Conservation (phyloP, 345 rosid species). For the Lenwebbia sp. region DNA sequence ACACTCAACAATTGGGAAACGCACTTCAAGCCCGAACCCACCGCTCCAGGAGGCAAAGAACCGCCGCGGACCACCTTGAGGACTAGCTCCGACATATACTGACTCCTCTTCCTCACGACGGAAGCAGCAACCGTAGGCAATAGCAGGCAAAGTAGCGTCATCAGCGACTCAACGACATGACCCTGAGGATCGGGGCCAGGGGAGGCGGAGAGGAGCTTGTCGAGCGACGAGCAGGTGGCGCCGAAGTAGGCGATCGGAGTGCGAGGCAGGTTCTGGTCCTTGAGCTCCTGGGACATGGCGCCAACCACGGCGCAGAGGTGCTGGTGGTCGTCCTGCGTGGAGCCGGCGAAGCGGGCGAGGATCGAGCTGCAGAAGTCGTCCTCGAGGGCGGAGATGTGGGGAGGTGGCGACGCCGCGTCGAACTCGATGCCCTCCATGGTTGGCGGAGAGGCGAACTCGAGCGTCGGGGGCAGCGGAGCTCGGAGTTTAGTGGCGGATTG, state of each 20-base stretch:
- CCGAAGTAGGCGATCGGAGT: slow-evolving; percentile 69
- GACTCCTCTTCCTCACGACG: slow-evolving; percentile 41
- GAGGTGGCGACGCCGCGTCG: slow-evolving; percentile 3
- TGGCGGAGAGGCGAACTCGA: background rate
- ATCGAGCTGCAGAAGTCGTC: slow-evolving; percentile 51
- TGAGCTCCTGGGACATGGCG: slow-evolving; percentile 63
- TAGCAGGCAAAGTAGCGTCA: slow-evolving; percentile 44
- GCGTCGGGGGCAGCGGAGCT: background rate
- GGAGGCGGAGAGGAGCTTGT: slow-evolving; percentile 32
- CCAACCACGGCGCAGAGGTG: slow-evolving; percentile 60
- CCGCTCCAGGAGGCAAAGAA: slow-evolving; percentile 30
- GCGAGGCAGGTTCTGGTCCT: slow-evolving; percentile 47
- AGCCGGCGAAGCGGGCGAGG: slow-evolving; percentile 36
- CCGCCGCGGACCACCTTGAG: slow-evolving; percentile 28
- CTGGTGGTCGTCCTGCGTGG: slow-evolving; percentile 45
- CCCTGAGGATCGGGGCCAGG: slow-evolving; percentile 19
- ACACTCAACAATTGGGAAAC: slow-evolving; percentile 35
- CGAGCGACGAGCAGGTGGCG: slow-evolving; percentile 49
- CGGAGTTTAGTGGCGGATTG: background rate
- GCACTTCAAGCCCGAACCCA: slow-evolving; percentile 53
- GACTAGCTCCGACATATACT: slow-evolving; percentile 30
- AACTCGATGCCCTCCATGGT: slow-evolving; percentile 22
- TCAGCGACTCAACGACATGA: slow-evolving; percentile 40
- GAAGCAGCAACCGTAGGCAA: slow-evolving; percentile 41
- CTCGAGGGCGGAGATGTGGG: background rate